A percentile compares a stretch with the other conserved stretches of the same genome.
Conservation (phyloP, 306 rosid species). For the Corylus avellana region DNA sequence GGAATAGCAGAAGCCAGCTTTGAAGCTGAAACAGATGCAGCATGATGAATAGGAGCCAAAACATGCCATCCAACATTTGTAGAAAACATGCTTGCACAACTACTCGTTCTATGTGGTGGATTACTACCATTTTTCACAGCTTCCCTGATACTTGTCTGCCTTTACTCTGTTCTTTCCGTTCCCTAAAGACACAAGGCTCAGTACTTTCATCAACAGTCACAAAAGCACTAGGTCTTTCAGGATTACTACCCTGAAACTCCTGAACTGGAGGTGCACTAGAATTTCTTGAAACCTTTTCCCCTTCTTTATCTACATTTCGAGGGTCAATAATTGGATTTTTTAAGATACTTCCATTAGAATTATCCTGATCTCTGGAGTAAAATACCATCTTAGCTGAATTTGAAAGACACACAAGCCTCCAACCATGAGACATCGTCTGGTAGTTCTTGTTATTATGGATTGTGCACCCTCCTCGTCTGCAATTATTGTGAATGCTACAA, state of each 20-base stretch:
- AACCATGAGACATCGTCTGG: background rate
- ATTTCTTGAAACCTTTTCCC: background rate
- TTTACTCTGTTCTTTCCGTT: too few species aligned
- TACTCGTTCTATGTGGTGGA: conserved; percentile 10
- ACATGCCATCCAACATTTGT: conserved; percentile 1
- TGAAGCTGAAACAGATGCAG: conserved; percentile 21
- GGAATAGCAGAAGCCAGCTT: conserved; percentile 21
- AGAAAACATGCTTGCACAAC: conserved; percentile 23
- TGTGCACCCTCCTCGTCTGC: conserved; percentile 49
- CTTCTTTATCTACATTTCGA: background rate
- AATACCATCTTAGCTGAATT: background rate
- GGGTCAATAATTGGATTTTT: background rate
- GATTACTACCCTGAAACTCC: conserved; percentile 10
- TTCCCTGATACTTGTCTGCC: background rate
- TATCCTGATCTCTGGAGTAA: background rate
- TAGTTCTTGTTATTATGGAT: conserved; percentile 31
- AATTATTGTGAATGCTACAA: conserved; percentile 32
- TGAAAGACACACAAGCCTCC: background rate
- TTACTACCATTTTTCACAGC: background rate
- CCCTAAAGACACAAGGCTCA: background rate
- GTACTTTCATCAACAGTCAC: conserved; percentile 1
- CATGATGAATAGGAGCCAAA: background rate
- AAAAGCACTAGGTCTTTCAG: conserved; percentile 5
- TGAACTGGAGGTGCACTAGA: conserved; percentile 29
- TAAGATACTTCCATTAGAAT: background rate